Conservation (phyloP, 371 early-diverging fungal genomes). For the Circinella umbellata region DNA sequence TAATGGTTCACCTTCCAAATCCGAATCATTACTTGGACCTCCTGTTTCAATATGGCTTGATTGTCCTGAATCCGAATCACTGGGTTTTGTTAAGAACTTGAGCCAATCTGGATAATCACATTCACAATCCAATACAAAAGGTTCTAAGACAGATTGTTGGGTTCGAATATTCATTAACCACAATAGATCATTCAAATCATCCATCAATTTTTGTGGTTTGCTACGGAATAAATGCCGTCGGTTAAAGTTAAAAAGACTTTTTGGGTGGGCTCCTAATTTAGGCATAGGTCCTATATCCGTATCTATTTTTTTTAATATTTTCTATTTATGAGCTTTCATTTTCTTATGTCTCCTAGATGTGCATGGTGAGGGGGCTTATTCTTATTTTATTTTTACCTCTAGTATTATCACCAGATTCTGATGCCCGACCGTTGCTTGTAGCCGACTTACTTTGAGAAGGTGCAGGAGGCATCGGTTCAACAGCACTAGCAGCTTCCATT, state of each 20-base stretch:
- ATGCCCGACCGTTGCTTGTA: constrained; percentile 6
- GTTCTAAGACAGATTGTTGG: constrained; percentile 15
- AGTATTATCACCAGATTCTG: constrained; percentile 5
- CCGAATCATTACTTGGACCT: background rate
- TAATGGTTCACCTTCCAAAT: constrained; percentile 21
- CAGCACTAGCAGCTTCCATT: constrained; percentile 19
- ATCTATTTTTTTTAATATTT: background rate
- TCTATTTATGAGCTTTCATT: background rate
- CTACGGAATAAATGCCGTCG: constrained; percentile 39
- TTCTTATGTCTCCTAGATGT: background rate
- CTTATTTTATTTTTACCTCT: background rate
- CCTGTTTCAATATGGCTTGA: constrained; percentile 18
- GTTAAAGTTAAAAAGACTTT: constrained; percentile 41
- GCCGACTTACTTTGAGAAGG: constrained; percentile 7
- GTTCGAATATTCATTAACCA: constrained; percentile 24
- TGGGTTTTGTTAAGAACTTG: constrained; percentile 14
- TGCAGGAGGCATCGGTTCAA: constrained; percentile 16
- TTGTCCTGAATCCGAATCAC: constrained; percentile 13
- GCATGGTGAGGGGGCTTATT: too few species aligned
- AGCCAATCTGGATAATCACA: constrained; percentile 29
- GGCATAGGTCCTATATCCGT: constrained; percentile 18
- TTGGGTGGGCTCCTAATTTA: constrained; percentile 28
- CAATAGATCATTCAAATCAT: constrained; percentile 28
- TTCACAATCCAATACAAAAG: constrained; percentile 36
- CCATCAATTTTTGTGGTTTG: constrained; percentile 32